These are phyloP conservation scores for Xylariaceae sp. DNA, from an alignment of 2,329 filamentous ascomycete genomes.

Conservation along the genomic window DNA sequence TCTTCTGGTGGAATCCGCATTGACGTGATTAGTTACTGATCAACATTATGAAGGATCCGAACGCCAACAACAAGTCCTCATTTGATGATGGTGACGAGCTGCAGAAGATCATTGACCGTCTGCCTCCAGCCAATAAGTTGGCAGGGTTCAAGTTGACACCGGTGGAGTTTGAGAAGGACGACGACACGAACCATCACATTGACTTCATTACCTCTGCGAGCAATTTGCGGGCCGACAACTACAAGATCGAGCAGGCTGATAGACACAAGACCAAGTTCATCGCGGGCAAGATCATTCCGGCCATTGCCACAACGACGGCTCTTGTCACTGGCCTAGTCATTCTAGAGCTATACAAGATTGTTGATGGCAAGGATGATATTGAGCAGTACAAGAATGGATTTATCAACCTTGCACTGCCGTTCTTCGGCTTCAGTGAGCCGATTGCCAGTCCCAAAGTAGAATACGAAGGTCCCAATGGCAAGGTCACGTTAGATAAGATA, in stretches of 20 bases:
- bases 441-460: constrained; percentile 92
- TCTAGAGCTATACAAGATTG: constrained; percentile 93
- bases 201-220: constrained; percentile 98
- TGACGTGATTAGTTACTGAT: constrained; percentile 9
- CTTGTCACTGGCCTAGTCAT: constrained; percentile 93
- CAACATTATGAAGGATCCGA: constrained; percentile 69
- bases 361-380: constrained; percentile 94
- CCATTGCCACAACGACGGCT: constrained; percentile 96
- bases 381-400: constrained; percentile 99
- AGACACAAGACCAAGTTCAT: constrained; percentile 99
- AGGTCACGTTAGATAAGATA: constrained; percentile 89
- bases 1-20: constrained; percentile 22
- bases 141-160: constrained; percentile 88
- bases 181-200: constrained; percentile 97
- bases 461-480: constrained; percentile 80
- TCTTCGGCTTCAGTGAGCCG: constrained; percentile 98
- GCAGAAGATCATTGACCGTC: constrained; percentile 70
- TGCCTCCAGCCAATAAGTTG: constrained; percentile 81
- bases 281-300: constrained; percentile 98
- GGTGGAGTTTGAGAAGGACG: constrained; percentile 98
- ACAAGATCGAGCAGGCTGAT: constrained; percentile 92
- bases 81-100: constrained; percentile 81
- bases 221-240: constrained; percentile 96
- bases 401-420: constrained; percentile 92
- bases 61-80: constrained; percentile 73